Percentiles rank a stretch among this genome's conserved stretches.
Conservation (phyloP, 2,329 filamentous ascomycete species). For the Pseudonectria foliicola region DNA sequence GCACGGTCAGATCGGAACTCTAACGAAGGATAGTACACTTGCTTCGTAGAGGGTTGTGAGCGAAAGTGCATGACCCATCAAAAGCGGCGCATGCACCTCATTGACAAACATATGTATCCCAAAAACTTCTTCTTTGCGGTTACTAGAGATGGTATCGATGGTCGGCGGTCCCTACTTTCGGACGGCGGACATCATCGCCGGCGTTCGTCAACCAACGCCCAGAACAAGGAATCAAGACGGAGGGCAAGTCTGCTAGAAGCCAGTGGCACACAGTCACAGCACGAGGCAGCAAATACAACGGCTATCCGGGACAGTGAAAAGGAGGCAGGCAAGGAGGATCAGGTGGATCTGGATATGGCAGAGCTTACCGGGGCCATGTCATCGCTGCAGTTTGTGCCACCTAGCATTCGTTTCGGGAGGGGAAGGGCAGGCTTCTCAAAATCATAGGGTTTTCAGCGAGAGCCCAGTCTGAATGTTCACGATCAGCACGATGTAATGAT, state of each 20-base stretch:
- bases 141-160: conserved; percentile 84
- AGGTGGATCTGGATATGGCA: conserved; percentile 50
- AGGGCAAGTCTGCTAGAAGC: conserved; percentile 27
- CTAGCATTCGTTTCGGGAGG: conserved; percentile 58
- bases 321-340: conserved; percentile 13
- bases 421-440: conserved; percentile 48
- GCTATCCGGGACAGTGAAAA: conserved; percentile 9
- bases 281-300: conserved; percentile 11
- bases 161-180: conserved; percentile 68
- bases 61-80: conserved; percentile 74
- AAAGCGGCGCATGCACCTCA: conserved; percentile 80
- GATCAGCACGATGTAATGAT: conserved; percentile 27
- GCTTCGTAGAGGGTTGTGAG: conserved; percentile 85
- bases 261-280: conserved; percentile 10
- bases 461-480: conserved; percentile 17
- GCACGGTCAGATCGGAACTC: conserved; percentile 3
- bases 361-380: conserved; percentile 63
- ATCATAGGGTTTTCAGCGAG: conserved; percentile 24
- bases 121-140: conserved; percentile 83
- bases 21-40: conserved; percentile 57
- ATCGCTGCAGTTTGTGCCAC: conserved; percentile 62
- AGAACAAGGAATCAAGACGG: conserved; percentile 27
- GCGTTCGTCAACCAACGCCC: conserved; percentile 37
- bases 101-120: conserved; percentile 92
- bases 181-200: conserved; percentile 44